Evolutionary conservation across 441 rosid genomes (phyloP).

Genomic region (Adansonia rubrostipa): DNA sequence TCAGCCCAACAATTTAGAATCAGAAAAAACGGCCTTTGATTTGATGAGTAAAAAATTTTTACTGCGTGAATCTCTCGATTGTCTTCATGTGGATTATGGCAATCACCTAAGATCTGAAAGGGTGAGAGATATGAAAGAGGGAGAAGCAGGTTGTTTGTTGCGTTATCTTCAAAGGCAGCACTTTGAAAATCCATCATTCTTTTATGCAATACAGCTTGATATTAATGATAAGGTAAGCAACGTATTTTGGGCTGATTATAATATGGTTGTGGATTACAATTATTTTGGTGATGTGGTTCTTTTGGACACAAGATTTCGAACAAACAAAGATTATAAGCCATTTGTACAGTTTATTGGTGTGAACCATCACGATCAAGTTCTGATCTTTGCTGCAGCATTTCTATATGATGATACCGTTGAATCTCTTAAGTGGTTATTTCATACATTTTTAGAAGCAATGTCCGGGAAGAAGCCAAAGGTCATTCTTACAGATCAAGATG

Average conservation of each 20-base stretch:
- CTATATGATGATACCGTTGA: constrained; percentile 19
- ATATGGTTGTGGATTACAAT: constrained; percentile 34
- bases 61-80: constrained; percentile 32
- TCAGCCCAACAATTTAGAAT: constrained; percentile 21
- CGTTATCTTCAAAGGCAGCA: constrained; percentile 37
- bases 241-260: constrained; percentile 38
- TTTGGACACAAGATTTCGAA: constrained; percentile 32
- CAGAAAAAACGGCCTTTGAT: constrained; percentile 26
- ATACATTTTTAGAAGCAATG: constrained; percentile 21
- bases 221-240: constrained; percentile 37
- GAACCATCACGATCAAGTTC: constrained; percentile 18
- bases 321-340: constrained; percentile 33
- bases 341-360: constrained; percentile 38
- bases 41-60: constrained; percentile 12
- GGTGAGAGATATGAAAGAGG: constrained; percentile 31
- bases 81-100: constrained; percentile 27
- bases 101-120: constrained; percentile 36
- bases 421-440: constrained; percentile 21
- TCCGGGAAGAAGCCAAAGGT: constrained; percentile 25
- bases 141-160: constrained; percentile 35
- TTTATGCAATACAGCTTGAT: constrained; percentile 35
- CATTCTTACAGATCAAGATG: constrained; percentile 25
- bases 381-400: constrained; percentile 21
- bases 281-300: constrained; percentile 40
- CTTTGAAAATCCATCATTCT: constrained; percentile 37